These are phyloP conservation scores for Tricholoma flavovirens DNA, from an alignment of 768 basidiomycete genomes.

Conservation along the genomic window DNA sequence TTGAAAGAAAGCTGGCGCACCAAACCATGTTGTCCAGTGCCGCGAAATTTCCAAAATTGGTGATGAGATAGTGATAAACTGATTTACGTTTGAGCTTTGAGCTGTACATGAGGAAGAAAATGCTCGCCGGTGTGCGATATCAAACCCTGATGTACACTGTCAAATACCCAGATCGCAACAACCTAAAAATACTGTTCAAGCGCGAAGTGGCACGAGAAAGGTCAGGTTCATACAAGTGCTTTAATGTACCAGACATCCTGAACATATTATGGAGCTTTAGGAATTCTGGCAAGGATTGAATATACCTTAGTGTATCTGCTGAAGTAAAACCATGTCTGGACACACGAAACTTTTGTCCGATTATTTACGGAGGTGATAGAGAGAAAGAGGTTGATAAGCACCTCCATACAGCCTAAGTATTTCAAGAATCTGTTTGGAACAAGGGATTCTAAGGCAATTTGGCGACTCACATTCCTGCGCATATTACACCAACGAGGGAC, in stretches of 20 bases:
- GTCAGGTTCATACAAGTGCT: slow-evolving; percentile 29
- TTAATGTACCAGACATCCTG: slow-evolving; percentile 51
- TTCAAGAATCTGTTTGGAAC: not conserved
- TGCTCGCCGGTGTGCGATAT: slow-evolving; percentile 47
- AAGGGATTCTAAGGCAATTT: not conserved
- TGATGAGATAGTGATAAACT: slow-evolving; percentile 52
- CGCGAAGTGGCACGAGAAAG: not conserved
- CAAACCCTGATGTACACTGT: slow-evolving; percentile 47
- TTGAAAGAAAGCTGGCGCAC: slow-evolving; percentile 23
- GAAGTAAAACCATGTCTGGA: slow-evolving; percentile 54
- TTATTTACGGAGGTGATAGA: not conserved
- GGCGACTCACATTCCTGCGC: slow-evolving; percentile 37
- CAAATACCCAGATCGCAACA: slow-evolving; percentile 40
- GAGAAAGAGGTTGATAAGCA: slow-evolving; percentile 16
- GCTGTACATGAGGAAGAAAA: not conserved
- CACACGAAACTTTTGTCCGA: slow-evolving; percentile 40
- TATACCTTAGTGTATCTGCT: slow-evolving; percentile 36
- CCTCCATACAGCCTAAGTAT: slow-evolving; percentile 45
- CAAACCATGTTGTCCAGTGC: slow-evolving; percentile 39
- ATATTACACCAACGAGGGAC: slow-evolving; percentile 44
- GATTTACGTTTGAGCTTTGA: not conserved
- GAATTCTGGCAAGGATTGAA: not conserved
- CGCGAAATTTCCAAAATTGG: slow-evolving; percentile 41
- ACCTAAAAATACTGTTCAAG: slow-evolving; percentile 29
- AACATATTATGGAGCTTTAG: not conserved